These are phyloP conservation scores for Dictyophora rubrovolvata DNA, from an alignment of 768 basidiomycete genomes.

Conservation along the genomic window DNA sequence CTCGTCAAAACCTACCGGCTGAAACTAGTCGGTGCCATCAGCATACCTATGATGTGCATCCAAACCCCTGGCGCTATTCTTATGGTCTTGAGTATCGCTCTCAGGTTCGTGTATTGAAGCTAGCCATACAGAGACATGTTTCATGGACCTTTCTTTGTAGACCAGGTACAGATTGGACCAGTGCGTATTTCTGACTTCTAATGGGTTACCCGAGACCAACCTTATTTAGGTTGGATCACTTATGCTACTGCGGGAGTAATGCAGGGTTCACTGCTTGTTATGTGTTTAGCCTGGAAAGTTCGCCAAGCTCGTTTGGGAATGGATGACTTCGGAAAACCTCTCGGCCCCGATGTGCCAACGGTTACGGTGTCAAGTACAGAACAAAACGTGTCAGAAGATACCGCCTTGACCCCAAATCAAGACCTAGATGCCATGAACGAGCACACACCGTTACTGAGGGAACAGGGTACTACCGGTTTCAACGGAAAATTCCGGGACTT, in stretches of 20 bases:
- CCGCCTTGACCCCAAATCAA: not conserved
- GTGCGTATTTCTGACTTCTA: constrained; percentile 27
- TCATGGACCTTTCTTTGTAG: constrained; percentile 23
- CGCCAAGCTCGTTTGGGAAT: constrained; percentile 66
- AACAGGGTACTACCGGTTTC: not conserved
- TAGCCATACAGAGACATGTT: not conserved
- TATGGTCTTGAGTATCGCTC: constrained; percentile 78
- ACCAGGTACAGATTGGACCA: constrained; percentile 80
- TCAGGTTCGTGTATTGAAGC: constrained; percentile 35
- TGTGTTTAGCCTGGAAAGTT: constrained; percentile 81
- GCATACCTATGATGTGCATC: constrained; percentile 92
- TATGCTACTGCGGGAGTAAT: constrained; percentile 76
- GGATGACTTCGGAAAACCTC: constrained; percentile 79
- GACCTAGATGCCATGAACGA: not conserved
- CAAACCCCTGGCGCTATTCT: constrained; percentile 83
- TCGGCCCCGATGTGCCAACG: constrained; percentile 14
- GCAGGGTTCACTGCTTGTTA: constrained; percentile 69
- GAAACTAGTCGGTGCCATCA: constrained; percentile 83
- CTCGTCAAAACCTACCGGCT: constrained; percentile 65
- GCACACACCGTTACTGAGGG: not conserved
- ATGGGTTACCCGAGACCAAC: not conserved
- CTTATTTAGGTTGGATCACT: constrained; percentile 58
- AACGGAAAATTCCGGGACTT: not conserved
- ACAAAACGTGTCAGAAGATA: not conserved
- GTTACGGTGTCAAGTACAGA: constrained; percentile 3